Percentiles rank a stretch among this genome's conserved stretches.
Evolutionary conservation across 202 grass and related monocot species (phyloP).

Genomic region (Brachypodium distachyon): DNA sequence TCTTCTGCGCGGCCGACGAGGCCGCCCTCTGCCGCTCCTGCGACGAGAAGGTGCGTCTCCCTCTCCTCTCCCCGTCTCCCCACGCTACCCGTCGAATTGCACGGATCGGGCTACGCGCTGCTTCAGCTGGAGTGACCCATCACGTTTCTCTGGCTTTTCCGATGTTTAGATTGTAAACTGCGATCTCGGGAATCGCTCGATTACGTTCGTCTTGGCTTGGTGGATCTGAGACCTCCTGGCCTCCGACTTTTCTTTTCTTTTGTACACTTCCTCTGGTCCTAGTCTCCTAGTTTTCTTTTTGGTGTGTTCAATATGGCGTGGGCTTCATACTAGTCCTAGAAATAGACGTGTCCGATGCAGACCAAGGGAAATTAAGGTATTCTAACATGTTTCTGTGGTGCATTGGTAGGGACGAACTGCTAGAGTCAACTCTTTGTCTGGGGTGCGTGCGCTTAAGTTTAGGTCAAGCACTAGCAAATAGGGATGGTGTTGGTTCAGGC

Average conservation of each 20-base stretch:
- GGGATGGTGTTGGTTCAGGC: background rate
- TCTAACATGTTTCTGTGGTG: background rate
- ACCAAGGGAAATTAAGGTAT: background rate
- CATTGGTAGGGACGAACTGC: background rate
- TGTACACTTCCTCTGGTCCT: background rate
- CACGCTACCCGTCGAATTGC: background rate
- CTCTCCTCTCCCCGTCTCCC: background rate
- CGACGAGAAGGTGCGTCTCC: conserved; percentile 68
- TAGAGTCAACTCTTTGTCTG: no score
- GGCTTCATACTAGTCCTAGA: background rate
- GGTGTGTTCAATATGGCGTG: background rate
- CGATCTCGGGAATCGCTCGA: background rate
- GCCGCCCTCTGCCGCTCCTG: conserved; percentile 79
- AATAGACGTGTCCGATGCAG: background rate
- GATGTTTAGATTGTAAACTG: background rate
- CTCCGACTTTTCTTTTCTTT: background rate
- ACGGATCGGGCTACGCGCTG: background rate
- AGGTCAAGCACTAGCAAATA: background rate
- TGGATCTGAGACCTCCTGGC: background rate
- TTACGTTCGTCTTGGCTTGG: background rate
- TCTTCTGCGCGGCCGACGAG: conserved; percentile 99
- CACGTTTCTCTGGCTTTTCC: background rate
- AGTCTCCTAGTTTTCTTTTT: background rate
- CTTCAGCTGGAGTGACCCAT: background rate
- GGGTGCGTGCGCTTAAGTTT: no score